Evolutionary conservation across 2,329 filamentous ascomycete genomes (phyloP).

Genomic region (Dendryphion nanum): DNA sequence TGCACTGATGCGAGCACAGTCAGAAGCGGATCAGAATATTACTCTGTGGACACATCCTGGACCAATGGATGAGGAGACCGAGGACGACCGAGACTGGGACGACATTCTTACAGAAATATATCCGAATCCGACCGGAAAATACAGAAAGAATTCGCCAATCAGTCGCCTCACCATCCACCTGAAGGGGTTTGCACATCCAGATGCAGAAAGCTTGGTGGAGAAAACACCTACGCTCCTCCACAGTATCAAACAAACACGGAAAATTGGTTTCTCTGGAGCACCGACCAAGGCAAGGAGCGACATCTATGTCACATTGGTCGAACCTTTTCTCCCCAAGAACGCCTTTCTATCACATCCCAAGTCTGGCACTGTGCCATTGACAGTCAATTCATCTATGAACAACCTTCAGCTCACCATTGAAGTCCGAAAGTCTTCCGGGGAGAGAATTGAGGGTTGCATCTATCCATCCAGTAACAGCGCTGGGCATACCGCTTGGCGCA

Average conservation of each 20-base stretch:
- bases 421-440: conserved; percentile 74
- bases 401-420: conserved; percentile 89
- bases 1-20: conserved; percentile 66
- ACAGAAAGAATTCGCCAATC: conserved; percentile 68
- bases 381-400: conserved; percentile 61
- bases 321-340: conserved; percentile 71
- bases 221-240: conserved; percentile 85
- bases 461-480: conserved; percentile 79
- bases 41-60: conserved; percentile 69
- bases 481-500: conserved; percentile 82
- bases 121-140: conserved; percentile 69
- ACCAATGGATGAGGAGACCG: conserved; percentile 33
- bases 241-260: conserved; percentile 74
- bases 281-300: conserved; percentile 87
- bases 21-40: conserved; percentile 73
- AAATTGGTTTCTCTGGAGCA: conserved; percentile 91
- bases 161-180: conserved; percentile 79
- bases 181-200: conserved; percentile 71
- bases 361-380: conserved; percentile 74
- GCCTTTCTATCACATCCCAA: conserved; percentile 67
- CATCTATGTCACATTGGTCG: conserved; percentile 85
- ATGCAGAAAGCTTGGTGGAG: conserved; percentile 78
- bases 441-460: conserved; percentile 84
- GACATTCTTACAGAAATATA: conserved; percentile 64
- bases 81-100: conserved; percentile 67